Conservation (phyloP, 257 asterid species). For the Asclepias syriaca region DNA sequence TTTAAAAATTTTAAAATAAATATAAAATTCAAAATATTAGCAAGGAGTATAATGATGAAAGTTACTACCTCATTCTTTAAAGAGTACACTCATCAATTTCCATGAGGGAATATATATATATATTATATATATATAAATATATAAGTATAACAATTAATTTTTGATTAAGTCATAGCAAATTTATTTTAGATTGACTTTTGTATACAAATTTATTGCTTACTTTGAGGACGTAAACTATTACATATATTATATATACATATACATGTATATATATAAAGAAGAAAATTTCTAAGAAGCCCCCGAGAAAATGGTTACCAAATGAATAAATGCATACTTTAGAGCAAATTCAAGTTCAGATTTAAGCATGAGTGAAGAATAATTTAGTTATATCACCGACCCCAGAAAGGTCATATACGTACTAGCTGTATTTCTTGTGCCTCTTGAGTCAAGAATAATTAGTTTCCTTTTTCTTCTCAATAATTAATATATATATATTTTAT, state of each 20-base stretch:
- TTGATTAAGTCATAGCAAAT: neutral
- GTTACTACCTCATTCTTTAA: neutral
- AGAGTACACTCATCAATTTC: neutral
- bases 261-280: no score
- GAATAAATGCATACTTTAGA: neutral
- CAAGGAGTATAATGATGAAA: no score
- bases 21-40: no score
- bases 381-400: slow-evolving; percentile 13
- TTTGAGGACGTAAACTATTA: neutral
- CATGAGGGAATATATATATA: no score
- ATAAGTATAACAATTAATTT: neutral
- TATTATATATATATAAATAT: no score
- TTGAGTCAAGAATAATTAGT: no score
- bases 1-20: no score
- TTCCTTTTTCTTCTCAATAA: no score
- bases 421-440: neutral
- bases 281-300: no score
- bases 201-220: neutral
- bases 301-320: no score
- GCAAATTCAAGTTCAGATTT: neutral
- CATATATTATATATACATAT: no score
- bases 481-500: no score
- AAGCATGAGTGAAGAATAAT: neutral
- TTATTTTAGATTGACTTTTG: neutral
- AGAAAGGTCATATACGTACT: neutral